Evolutionary conservation across 257 asterid genomes (phyloP).

Genomic region (Primulina tabacum): DNA sequence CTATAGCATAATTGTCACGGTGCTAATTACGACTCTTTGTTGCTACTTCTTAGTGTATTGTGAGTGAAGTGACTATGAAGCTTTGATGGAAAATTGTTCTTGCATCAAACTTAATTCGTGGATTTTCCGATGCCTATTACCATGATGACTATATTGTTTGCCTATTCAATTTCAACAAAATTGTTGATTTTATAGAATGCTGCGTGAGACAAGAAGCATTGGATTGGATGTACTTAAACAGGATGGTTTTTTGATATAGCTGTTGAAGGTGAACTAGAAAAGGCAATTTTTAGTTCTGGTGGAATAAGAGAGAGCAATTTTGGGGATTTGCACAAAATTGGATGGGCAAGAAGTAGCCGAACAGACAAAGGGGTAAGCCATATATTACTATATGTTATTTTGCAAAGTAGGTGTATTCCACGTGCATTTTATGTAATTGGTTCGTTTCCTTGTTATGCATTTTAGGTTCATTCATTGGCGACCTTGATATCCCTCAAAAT

Average conservation of each 20-base stretch:
- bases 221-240: background rate
- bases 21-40: too few species aligned
- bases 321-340: slow-evolving; percentile 77
- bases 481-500: slow-evolving; percentile 84
- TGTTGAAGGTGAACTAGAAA: slow-evolving; percentile 34
- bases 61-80: background rate
- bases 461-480: slow-evolving; percentile 91
- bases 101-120: background rate
- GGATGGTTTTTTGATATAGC: background rate
- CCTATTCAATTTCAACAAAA: background rate
- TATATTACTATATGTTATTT: slow-evolving; percentile 8
- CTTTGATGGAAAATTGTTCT: background rate
- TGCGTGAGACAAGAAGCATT: background rate
- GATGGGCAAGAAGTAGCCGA: slow-evolving; percentile 98
- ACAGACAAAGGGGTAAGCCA: slow-evolving; percentile 91
- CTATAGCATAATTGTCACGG: background rate
- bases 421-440: slow-evolving; percentile 18
- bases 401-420: slow-evolving; percentile 10
- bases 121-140: background rate
- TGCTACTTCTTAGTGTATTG: background rate
- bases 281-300: slow-evolving; percentile 79
- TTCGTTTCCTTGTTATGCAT: slow-evolving; percentile 17
- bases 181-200: background rate
- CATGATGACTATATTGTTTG: background rate
- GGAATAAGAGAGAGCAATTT: slow-evolving; percentile 87